Evolutionary conservation across 345 rosid genomes (phyloP), one percentile per base, ranked within the genome.

Genomic region (Jatropha curcas): DNA sequence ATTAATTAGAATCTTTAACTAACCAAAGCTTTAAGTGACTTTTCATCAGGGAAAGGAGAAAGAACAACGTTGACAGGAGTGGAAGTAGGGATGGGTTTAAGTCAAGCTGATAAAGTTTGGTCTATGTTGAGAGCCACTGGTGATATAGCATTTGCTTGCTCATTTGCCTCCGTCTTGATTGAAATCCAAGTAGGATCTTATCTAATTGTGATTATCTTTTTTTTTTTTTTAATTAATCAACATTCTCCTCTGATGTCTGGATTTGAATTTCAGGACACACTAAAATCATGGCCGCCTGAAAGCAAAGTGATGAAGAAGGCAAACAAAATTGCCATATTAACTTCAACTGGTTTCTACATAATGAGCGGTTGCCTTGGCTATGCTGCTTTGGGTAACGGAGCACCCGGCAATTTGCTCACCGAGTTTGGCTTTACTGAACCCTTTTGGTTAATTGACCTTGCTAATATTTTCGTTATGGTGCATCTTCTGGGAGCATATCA

Each of bases 301-400:
- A 67, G 30, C 58, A 50, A 67, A 52, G 58, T 50, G 43, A 67
- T 50, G 70, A 67, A 67, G 70, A 67, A 50, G 41, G 70, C 70
- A 0, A 67, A 31, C 41, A 28, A 0, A 7, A 50, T 67, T 48
- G 58, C 70, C 25, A 67, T 48, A 2, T 19, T 67, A 19, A 67
- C 25, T 7, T 67, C 78, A 46, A 67, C 72, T 9, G 24, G 33
- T 30, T 74, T 74, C 67, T 74, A 67, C 48, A 7, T 74, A 27
- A 45, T 67, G 35, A 31, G 72, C 16, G 72, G 72, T n/a, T 67
- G 77, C 67, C 33, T 74, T 57, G 77, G 77, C n/a, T 74, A 74
- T 34, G 78, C 78, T 24, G 78, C 78, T 5, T 60, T 60, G 19
- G 78, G 78, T 2, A 60, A 60, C 37, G 17, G 10, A 13, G 78